Base-by-base conservation (phyloP, 2,329 filamentous ascomycete genomes). In the Xylariaceae sp. region DNA sequence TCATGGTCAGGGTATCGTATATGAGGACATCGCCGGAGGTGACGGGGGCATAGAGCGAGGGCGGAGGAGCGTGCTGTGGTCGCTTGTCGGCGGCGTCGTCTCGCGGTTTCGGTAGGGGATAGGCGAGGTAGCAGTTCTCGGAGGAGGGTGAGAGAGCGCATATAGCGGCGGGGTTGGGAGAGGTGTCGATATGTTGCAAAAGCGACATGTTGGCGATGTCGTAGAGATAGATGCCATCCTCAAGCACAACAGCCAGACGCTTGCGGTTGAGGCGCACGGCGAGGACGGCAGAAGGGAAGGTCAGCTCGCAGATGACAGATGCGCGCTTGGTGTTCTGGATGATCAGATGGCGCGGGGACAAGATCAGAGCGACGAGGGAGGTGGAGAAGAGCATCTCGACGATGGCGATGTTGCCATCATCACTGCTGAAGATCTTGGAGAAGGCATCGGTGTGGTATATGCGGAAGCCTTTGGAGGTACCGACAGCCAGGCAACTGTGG, bases 361-460 rank as follows among this genome's bases (percentile, higher is more conserved):
- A 76, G 52, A 96, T 91, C 44, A 97, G 77, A 42, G 93, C 93
- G 46, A 98, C 92, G 27, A 98, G 80, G 2, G 93, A 97, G 23
- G 93, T 97, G 23, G 92, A 96, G 69, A 98, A 98, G 54, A 98
- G 82, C 91, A 97, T 97, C 73, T 98, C 93, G 60, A 97, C 85
- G 55, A 96, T 90, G 37, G 90, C 87, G 44, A 98, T 92, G 67
- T 97, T 95, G 49, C 88, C 89, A 64, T 97, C 90, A 64, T 92
- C 88, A 62, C 88, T 93, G 65, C 91, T 92, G 68, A 93, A 96
- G 63, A 91, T 90, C 69, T 95, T 93, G 57, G 86, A 85, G 67
- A 97, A 98, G 0, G 93, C 92, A 56, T 97, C 93, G 54, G 92
- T 97, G 55, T 90, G 92, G 70, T 95, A 98, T 62, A 96, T 92